Evolutionary conservation across 2,329 filamentous ascomycete genomes (phyloP).

Genomic region (Aspergillus oerlinghausenensis): DNA sequence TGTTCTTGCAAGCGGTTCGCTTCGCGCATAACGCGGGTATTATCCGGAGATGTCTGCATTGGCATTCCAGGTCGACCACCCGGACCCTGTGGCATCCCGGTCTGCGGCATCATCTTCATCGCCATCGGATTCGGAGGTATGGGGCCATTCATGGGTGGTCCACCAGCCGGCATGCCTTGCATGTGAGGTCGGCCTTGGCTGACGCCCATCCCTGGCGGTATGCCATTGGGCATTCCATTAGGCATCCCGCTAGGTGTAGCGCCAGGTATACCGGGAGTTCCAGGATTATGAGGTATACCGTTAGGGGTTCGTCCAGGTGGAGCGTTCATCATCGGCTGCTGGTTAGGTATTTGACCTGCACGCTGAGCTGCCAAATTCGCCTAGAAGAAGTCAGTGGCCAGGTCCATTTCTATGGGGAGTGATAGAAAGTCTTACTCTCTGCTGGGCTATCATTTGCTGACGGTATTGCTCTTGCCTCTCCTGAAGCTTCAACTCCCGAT

Average conservation of each 20-base stretch:
- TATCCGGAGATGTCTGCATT: slow-evolving; percentile 54
- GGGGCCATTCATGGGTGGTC: slow-evolving; percentile 44
- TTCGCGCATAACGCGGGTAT: slow-evolving; percentile 45
- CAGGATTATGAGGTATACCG: slow-evolving; percentile 33
- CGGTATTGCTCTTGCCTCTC: slow-evolving; percentile 57
- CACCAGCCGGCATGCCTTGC: slow-evolving; percentile 38
- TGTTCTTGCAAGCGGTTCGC: slow-evolving; percentile 45
- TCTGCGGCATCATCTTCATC: slow-evolving; percentile 52
- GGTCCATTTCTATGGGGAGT: not conserved
- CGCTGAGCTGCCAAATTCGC: slow-evolving; percentile 42
- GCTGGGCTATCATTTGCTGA: slow-evolving; percentile 57
- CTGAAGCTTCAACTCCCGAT: slow-evolving; percentile 68
- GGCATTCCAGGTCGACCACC: slow-evolving; percentile 35
- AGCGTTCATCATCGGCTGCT: slow-evolving; percentile 34
- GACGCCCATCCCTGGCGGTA: slow-evolving; percentile 33
- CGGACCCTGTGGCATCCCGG: slow-evolving; percentile 53
- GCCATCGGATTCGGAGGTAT: slow-evolving; percentile 53
- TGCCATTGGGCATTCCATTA: slow-evolving; percentile 43
- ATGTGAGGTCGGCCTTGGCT: slow-evolving; percentile 39
- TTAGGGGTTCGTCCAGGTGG: slow-evolving; percentile 35
- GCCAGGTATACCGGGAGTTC: slow-evolving; percentile 33
- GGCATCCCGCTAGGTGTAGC: slow-evolving; percentile 41
- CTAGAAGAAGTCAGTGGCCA: slow-evolving; percentile 19
- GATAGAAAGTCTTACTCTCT: slow-evolving; percentile 39
- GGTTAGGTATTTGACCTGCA: slow-evolving; percentile 39